A percentile compares a stretch with the other conserved stretches of the same genome.
phyloP scores from a whole-genome alignment of 768 basidiomycete genomes.

The Russula sp. region DNA sequence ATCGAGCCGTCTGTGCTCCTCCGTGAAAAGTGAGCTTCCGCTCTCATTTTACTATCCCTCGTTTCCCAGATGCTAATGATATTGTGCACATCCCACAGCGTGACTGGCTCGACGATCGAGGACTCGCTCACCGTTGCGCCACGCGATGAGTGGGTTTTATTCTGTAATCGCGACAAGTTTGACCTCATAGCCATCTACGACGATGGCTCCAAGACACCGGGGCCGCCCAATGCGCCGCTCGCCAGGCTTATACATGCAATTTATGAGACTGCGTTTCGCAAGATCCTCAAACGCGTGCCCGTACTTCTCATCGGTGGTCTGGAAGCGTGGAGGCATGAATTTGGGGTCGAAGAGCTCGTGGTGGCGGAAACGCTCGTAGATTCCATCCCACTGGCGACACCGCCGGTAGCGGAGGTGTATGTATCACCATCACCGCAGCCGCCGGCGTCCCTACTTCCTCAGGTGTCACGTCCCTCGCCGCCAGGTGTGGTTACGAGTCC shows the following conservation, averaged over 20 bases:
- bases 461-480: background rate
- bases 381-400: background rate
- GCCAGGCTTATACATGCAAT: conserved; percentile 59
- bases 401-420: background rate
- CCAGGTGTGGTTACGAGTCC: background rate
- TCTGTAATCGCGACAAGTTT: conserved; percentile 78
- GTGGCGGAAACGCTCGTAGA: conserved; percentile 18
- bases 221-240: conserved; percentile 43
- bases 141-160: conserved; percentile 60
- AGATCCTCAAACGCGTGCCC: conserved; percentile 65
- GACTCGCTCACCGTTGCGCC: conserved; percentile 67
- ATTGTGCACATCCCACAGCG: conserved; percentile 33
- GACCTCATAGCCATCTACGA: conserved; percentile 89
- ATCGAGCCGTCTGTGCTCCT: conserved; percentile 74
- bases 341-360: conserved; percentile 38
- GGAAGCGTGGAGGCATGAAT: conserved; percentile 64
- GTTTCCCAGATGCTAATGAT: background rate
- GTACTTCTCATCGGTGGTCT: conserved; percentile 82
- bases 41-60: background rate
- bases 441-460: background rate
- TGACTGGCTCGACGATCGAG: conserved; percentile 63
- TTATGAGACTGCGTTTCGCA: conserved; percentile 64
- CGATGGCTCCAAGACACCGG: conserved; percentile 46
- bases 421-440: conserved; percentile 1
- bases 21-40: conserved; percentile 52